Conservation (phyloP, 2,329 filamentous ascomycete species). For the Trichoderma pleuroti region DNA sequence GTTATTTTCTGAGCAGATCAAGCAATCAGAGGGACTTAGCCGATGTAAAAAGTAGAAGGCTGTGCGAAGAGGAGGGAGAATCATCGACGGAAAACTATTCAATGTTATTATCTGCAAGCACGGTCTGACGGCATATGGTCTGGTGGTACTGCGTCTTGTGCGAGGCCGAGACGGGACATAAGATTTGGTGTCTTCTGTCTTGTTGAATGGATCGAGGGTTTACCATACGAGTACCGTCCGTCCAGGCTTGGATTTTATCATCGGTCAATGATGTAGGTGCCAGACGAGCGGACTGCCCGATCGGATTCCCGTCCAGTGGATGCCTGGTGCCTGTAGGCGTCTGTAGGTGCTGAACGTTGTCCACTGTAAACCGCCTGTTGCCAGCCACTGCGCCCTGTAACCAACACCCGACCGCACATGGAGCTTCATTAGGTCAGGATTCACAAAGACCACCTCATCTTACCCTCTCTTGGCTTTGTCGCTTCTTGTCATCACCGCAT, state of each 20-base stretch:
- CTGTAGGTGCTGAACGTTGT: not conserved
- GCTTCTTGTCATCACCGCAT: not conserved
- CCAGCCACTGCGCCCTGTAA: not conserved
- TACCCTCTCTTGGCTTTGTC: not conserved
- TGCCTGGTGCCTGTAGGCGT: not conserved
- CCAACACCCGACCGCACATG: not conserved
- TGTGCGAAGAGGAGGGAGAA: not conserved
- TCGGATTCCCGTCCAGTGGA: not conserved
- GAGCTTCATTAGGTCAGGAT: not conserved
- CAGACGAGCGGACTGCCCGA: not conserved
- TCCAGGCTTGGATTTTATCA: not conserved
- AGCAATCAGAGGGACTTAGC: not conserved
- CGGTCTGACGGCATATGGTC: not conserved
- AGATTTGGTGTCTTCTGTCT: not conserved
- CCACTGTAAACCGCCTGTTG: not conserved
- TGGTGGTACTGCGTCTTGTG: not conserved
- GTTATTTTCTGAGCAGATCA: not conserved
- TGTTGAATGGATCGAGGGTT: not conserved
- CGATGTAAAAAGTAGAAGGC: not conserved
- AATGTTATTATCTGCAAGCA: not conserved
- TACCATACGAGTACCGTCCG: not conserved
- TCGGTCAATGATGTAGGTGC: not conserved
- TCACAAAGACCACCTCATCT: not conserved
- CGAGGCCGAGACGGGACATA: conserved; percentile 3
- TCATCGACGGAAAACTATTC: not conserved